Conservation (phyloP, 1,284 basidiomycete genomes). For the Sporisorium scitamineum region DNA sequence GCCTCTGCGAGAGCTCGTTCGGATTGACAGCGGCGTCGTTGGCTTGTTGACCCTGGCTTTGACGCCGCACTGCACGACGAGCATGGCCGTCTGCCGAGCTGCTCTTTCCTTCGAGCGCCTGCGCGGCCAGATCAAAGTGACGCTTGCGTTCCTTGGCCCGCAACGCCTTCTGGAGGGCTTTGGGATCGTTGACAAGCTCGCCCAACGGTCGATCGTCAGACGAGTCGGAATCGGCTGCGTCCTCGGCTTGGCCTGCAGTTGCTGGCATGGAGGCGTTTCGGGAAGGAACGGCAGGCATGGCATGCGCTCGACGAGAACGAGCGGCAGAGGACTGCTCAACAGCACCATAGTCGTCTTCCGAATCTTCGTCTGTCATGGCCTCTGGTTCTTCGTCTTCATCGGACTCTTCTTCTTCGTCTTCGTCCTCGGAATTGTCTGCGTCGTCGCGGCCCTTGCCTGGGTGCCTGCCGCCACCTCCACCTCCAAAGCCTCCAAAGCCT, state of each 20-base stretch:
- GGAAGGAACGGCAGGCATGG: conserved; percentile 17
- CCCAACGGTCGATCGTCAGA: conserved; percentile 50
- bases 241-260: neutral
- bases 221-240: conserved; percentile 43
- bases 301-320: conserved; percentile 6
- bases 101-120: conserved; percentile 38
- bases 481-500: conserved; percentile 40
- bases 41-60: conserved; percentile 10
- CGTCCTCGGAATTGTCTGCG: conserved; percentile 27
- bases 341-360: conserved; percentile 52
- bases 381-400: conserved; percentile 32
- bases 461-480: conserved; percentile 33
- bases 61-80: conserved; percentile 14
- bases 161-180: conserved; percentile 43
- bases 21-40: conserved; percentile 26
- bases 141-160: conserved; percentile 45
- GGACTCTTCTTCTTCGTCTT: conserved; percentile 15
- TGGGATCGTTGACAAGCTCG: conserved; percentile 50
- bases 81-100: conserved; percentile 10
- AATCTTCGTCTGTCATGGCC: conserved; percentile 52
- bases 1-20: conserved; percentile 34
- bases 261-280: conserved; percentile 20
- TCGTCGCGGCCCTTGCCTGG: conserved; percentile 26
- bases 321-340: conserved; percentile 9
- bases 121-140: conserved; percentile 39